Conservation (phyloP, 768 basidiomycete species). For the Rhizopogon salebrosus region DNA sequence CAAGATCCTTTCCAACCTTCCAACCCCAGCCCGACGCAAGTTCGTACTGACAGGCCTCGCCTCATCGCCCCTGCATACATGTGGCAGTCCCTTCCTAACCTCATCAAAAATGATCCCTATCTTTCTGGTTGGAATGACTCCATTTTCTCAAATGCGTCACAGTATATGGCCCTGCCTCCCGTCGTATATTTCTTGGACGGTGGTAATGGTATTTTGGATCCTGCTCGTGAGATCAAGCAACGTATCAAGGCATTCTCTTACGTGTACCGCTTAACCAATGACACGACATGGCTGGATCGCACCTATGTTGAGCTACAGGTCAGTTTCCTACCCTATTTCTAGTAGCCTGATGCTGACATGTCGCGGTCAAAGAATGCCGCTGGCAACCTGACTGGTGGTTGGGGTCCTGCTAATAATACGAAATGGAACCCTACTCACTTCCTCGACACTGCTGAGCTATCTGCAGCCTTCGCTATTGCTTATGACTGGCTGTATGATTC, state of each 20-base stretch:
- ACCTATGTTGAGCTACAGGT: conserved; percentile 81
- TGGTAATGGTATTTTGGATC: conserved; percentile 87
- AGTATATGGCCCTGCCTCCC: conserved; percentile 58
- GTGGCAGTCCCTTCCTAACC: conserved; percentile 74
- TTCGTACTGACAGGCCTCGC: conserved; percentile 80
- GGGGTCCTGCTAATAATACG: conserved; percentile 56
- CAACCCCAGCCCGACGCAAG: conserved; percentile 51
- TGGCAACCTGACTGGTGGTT: conserved; percentile 58
- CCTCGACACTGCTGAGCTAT: conserved; percentile 88
- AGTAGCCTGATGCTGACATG: neutral
- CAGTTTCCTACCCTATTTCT: conserved; percentile 21
- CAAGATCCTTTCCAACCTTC: conserved; percentile 68
- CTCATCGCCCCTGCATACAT: conserved; percentile 90
- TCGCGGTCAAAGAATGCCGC: conserved; percentile 55
- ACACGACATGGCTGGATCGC: conserved; percentile 88
- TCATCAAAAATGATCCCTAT: conserved; percentile 84
- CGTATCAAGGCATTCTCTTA: conserved; percentile 91
- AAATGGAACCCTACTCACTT: conserved; percentile 91
- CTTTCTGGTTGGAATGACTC: conserved; percentile 84
- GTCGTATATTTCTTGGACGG: conserved; percentile 75
- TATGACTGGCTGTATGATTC: conserved; percentile 95
- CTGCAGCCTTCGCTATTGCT: conserved; percentile 83
- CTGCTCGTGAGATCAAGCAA: conserved; percentile 83
- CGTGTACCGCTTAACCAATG: conserved; percentile 84
- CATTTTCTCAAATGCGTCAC: conserved; percentile 84